Percentiles rank a stretch among this genome's conserved stretches.
These are phyloP conservation scores for Graphium sp. DNA, from an alignment of 2,329 filamentous ascomycete genomes.

Conservation along the genomic window DNA sequence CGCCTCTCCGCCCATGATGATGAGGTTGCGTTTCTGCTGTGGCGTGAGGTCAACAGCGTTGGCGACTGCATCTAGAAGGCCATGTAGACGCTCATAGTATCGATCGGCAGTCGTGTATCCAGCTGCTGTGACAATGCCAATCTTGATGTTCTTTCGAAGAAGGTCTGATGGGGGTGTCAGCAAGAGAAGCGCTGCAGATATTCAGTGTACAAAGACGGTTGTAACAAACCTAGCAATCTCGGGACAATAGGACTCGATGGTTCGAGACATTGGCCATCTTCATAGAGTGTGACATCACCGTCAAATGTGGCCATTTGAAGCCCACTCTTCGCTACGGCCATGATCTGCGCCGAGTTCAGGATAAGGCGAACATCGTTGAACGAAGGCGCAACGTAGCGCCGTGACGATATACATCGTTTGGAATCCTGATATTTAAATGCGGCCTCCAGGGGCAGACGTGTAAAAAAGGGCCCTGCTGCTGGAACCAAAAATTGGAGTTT, in stretches of 20 bases:
- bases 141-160: constrained; percentile 59
- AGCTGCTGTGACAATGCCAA: constrained; percentile 92
- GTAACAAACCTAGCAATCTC: constrained; percentile 28
- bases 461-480: constrained; percentile 86
- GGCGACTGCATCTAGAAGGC: constrained; percentile 66
- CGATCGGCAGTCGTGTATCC: constrained; percentile 78
- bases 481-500: constrained; percentile 89
- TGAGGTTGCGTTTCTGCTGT: constrained; percentile 57
- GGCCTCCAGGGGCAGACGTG: constrained; percentile 66
- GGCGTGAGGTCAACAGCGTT: constrained; percentile 39
- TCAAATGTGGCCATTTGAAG: constrained; percentile 89
- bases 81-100: constrained; percentile 77
- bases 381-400: constrained; percentile 85
- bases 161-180: constrained; percentile 32
- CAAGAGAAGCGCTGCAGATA: neutral
- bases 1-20: constrained; percentile 90
- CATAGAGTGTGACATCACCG: constrained; percentile 92
- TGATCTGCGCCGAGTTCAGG: constrained; percentile 86
- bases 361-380: constrained; percentile 94
- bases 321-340: constrained; percentile 60
- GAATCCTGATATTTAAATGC: constrained; percentile 85
- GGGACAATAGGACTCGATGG: constrained; percentile 62
- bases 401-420: constrained; percentile 71
- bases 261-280: constrained; percentile 68
- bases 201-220: neutral